Base-by-base conservation (phyloP, 441 rosid genomes). In the Erysimum cheiri region DNA sequence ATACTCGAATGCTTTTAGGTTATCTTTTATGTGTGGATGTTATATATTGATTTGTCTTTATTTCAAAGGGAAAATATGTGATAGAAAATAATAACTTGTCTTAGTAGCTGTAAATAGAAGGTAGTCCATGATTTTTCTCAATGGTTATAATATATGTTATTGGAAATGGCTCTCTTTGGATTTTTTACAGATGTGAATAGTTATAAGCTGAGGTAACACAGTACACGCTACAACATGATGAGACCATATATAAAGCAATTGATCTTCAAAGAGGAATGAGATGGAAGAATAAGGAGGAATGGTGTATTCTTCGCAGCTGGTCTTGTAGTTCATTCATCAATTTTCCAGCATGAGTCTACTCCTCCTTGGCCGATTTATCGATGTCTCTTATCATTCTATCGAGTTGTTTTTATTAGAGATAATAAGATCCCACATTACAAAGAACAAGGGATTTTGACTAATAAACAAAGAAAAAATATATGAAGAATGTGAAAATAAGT, bases 21-120 rank as follows among this genome's bases (percentile, higher is more conserved):
- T 29, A 31, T 28, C 31, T 41, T 28, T 17, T 43, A 4, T 66
- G 40, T 54, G 40, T 54, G 52, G 8, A 17, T 15, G 53, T 49
- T 8, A 19, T 48, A 53, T 22, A 54, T 19, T 69, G 6, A 29
- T 36, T 46, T 33, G 17, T 43, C 41, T 47, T 46, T 53, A 2
- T 28, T 12, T 19, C 6, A 10, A 15, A 40, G 13, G 43, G 2
- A 55, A 19, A 17, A 5, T 31, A 41, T 54, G 62, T 32, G 22
- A 50, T n/a, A 68, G 53, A 54, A 44, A 3, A 31, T 19, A 54
- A 31, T 41, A 31, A 19, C 43, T 13, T 46, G 12, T 35, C 14
- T 14, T 22, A 5, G 47, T 46, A 26, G 40, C 48, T 60, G 67
- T 69, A 69, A 59, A 59, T 70, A 47, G 26, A 44, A 67, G 19